Percentiles rank a stretch among this genome's conserved stretches.
Conservation (phyloP, 208 protist species). For the Trypanosomatidae sp. region DNA sequence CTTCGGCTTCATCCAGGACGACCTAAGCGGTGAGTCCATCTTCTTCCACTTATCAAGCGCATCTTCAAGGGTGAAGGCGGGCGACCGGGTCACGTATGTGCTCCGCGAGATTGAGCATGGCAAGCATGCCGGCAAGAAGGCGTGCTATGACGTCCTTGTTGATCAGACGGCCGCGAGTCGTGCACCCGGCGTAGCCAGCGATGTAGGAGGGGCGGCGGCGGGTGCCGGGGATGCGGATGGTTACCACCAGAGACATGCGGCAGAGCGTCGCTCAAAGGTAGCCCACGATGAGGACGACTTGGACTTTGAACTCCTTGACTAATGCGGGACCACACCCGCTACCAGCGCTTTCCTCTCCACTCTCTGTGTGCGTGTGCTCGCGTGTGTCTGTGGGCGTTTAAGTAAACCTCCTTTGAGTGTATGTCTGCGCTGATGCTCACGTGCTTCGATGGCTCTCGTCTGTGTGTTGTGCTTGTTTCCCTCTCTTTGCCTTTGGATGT, state of each 20-base stretch:
- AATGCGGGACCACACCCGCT: not conserved
- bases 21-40: conserved; percentile 66
- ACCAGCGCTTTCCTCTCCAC: not conserved
- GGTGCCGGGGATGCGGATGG: not conserved
- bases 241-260: not conserved
- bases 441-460: not conserved
- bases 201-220: not conserved
- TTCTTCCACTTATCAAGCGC: conserved; percentile 75
- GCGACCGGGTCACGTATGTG: conserved; percentile 64
- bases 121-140: conserved; percentile 71
- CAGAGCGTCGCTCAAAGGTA: not conserved
- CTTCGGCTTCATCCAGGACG: conserved; percentile 74
- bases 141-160: conserved; percentile 49
- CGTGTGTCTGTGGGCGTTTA: not conserved
- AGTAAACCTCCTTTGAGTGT: not conserved
- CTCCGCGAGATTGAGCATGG: conserved; percentile 51
- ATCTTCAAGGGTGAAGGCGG: conserved; percentile 23
- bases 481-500: not conserved
- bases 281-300: conserved; percentile 1
- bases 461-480: not conserved
- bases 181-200: not conserved
- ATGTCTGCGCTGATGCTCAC: not conserved
- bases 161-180: conserved; percentile 1
- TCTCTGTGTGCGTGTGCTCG: not conserved
- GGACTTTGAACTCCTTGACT: conserved; percentile 16